Percentiles rank a stretch among this genome's conserved stretches.
Evolutionary conservation across 129 eudicot species (phyloP).

Genomic region (Artemisia tridentata): DNA sequence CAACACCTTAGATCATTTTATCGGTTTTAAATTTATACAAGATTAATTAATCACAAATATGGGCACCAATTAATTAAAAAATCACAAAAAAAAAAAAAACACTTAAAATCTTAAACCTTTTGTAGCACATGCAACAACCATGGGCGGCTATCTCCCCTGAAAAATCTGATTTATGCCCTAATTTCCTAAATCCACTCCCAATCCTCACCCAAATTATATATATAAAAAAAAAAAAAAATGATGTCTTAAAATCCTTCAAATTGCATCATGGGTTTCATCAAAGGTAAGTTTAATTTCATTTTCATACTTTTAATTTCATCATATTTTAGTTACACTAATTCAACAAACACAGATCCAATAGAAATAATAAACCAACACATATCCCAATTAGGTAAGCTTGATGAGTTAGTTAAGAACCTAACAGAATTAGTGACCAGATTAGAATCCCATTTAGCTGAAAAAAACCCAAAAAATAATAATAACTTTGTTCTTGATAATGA

Average conservation of each 20-base stretch:
- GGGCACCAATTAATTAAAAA: no score
- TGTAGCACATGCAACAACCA: no score
- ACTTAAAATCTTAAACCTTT: no score
- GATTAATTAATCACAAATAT: no score
- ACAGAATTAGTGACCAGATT: conserved; percentile 60
- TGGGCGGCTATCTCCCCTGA: conserved; percentile 29
- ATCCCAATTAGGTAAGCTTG: conserved; percentile 67
- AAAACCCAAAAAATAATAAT: conserved; percentile 10
- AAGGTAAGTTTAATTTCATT: conserved; percentile 54
- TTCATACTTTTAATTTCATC: conserved; percentile 38
- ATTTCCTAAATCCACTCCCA: conserved; percentile 2
- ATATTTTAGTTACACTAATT: conserved; percentile 21
- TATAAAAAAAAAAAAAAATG: background rate
- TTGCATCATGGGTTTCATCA: conserved; percentile 35
- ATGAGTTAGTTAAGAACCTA: conserved; percentile 63
- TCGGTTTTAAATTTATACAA: no score
- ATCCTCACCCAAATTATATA: background rate
- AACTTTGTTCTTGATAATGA: conserved; percentile 10
- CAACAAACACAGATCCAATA: conserved; percentile 20
- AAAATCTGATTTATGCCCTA: conserved; percentile 43
- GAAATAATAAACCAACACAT: conserved; percentile 43
- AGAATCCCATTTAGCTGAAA: conserved; percentile 45
- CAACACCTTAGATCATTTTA: no score
- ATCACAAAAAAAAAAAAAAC: no score
- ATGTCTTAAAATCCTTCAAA: conserved; percentile 21